Percentiles rank a stretch among this genome's conserved stretches.
phyloP scores from a whole-genome alignment of 768 basidiomycete species.

The Lactifluus subvellereus region DNA sequence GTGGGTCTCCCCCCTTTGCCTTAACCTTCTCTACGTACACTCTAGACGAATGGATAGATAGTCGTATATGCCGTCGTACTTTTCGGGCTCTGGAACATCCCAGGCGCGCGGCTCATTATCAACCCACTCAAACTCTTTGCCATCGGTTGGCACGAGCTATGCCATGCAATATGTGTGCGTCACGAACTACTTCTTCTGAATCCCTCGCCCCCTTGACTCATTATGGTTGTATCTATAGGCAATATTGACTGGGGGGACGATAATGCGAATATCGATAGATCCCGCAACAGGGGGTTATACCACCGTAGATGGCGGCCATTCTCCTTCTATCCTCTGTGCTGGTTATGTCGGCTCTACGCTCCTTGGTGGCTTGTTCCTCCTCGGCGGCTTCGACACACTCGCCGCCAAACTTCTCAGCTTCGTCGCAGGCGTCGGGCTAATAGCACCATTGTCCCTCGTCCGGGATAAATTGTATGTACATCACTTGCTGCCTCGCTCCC shows the following conservation, averaged over 20 bases:
- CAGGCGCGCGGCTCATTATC: constrained; percentile 70
- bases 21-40: neutral
- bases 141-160: constrained; percentile 86
- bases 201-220: neutral
- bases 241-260: constrained; percentile 70
- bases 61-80: constrained; percentile 82
- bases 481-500: neutral
- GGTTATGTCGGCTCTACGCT: constrained; percentile 82
- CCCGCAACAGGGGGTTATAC: constrained; percentile 75
- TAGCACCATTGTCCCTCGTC: constrained; percentile 82
- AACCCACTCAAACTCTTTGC: constrained; percentile 83
- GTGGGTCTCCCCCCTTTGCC: constrained; percentile 37
- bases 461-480: constrained; percentile 78
- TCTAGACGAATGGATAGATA: constrained; percentile 42
- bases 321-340: constrained; percentile 63
- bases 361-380: constrained; percentile 74
- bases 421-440: constrained; percentile 77
- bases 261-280: constrained; percentile 77
- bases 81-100: constrained; percentile 85
- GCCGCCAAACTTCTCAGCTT: constrained; percentile 92
- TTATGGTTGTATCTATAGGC: constrained; percentile 41
- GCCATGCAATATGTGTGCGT: constrained; percentile 72
- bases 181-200: neutral
- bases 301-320: constrained; percentile 70
- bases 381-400: constrained; percentile 83